Base-by-base conservation (phyloP, 257 asterid species). In the Nicotiana tabacum region DNA sequence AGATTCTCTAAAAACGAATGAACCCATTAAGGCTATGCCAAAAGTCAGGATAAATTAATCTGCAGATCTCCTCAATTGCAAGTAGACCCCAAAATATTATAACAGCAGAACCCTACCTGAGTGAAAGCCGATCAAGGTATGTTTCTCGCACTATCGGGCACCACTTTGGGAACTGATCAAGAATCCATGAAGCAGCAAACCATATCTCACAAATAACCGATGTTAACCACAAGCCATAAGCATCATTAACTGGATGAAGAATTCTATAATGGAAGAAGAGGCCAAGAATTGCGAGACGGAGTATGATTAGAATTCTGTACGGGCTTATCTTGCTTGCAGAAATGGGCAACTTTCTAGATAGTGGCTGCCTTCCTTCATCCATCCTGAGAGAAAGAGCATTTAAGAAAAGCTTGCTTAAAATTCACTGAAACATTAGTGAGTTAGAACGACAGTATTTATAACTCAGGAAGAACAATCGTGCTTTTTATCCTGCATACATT, bases 321-420 rank as follows among this genome's bases (percentile, higher is more conserved):
- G 99, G 99, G 82, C 85, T 92, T 86, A 95, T 90, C 88, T 85
- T 93, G 97, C 99, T 93, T 24, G 99, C 92, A 37, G 96, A 55
- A 65, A 95, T 90, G 8, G 98, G 95, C 66, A 93, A 65, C 89
- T 92, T 95, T 83, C 99, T 93, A 13, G 99, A 93, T 29, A 95
- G 91, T 11, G 98, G 98, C 82, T 95, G 99, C 68, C 99, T 92
- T 82, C 95, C 98, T 90, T 94, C 99, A 85, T 95, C 99, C 97
- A 91, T 92, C 92, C 99, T 95, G 87, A 68, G 81, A 84, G 24
- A 82, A 77, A 46, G 61, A 10, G 82, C 83, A 85, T 39, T 82
- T 82, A 67, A 39, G 11, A 66, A 80, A 46, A 78, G 17, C 51
- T 33, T 27, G 35, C 51, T 29, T 29, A 65, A 51, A 56, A 57